Evolutionary conservation across 768 basidiomycete genomes (phyloP), one percentile per base, ranked within the genome.

Genomic region (Hygrophoropsis aurantiaca): DNA sequence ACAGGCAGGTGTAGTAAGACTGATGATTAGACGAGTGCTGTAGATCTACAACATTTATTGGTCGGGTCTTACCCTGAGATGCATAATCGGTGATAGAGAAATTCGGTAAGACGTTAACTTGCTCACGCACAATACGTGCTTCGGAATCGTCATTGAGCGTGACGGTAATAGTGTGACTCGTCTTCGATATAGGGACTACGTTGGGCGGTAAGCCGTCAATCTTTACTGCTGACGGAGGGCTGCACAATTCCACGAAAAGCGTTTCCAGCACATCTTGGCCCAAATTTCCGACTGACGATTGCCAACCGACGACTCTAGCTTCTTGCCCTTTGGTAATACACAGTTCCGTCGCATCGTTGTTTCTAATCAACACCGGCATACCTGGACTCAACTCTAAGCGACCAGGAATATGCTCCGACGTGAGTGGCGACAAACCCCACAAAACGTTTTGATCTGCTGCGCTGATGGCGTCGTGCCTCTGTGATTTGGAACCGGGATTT

Each of bases 321-420:
- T 71, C 66, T 42, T 68, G 65, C 0, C 68, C 66, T 35, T 67
- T 67, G 3, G 66, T 71, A 0, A 70, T 65, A 44, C 66, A 66
- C 0, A 68, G 38, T 23, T 70, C 66, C 9, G 64, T 71, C 0
- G 65, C 67, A 11, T 56, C 44, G 49, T 70, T 71, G 34, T 60
- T 40, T 3, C 59, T 43, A 0, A 72, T 58, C 54, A 72, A 60
- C 1, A 72, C 55, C 7, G 27, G 27, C 27, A 30, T 30, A 6
- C 27, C 27, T 7, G 13, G 7, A 13, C 27, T 7, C 13, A 30
- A 7, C 6, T 30, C 27, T 13, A 30, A 30, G 27, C 27, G 27
- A 13, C 7, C 27, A 30, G 27, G 27, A 13, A 30, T 30, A 30
- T 30, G 27, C 13, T 30, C 13, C 7, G 27, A 30, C 27, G 27